Conservation (phyloP, 371 early-diverging fungal species). For the Mucor piriformis region DNA sequence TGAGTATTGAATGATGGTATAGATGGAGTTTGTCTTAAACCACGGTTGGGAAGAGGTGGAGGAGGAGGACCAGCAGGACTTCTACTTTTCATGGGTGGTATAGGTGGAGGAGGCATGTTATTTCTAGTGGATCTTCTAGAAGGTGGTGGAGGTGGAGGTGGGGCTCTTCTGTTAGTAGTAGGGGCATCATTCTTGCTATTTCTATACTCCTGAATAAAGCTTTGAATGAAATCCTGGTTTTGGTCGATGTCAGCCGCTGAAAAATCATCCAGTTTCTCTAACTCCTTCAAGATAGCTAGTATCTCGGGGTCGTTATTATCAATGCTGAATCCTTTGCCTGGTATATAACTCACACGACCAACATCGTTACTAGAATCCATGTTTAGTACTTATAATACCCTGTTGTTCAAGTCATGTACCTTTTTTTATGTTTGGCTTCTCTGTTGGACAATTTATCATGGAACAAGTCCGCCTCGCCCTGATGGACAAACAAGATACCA, state of each 20-base stretch:
- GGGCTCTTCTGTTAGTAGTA: background rate
- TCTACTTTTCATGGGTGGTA: conserved; percentile 2
- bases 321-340: conserved; percentile 77
- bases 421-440: conserved; percentile 35
- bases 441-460: conserved; percentile 65
- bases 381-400: background rate
- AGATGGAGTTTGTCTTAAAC: conserved; percentile 10
- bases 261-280: conserved; percentile 61
- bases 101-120: background rate
- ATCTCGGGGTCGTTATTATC: conserved; percentile 80
- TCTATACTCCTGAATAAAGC: conserved; percentile 31
- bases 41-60: conserved; percentile 9
- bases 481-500: conserved; percentile 84
- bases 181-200: background rate
- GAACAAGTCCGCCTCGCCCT: conserved; percentile 75
- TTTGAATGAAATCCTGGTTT: conserved; percentile 50
- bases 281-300: conserved; percentile 68
- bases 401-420: background rate
- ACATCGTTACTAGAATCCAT: conserved; percentile 50
- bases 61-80: conserved; percentile 24
- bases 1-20: conserved; percentile 2
- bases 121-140: background rate
- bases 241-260: conserved; percentile 66
- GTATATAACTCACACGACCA: conserved; percentile 75
- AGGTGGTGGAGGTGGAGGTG: background rate